These are phyloP conservation scores for Phyllosticta citribraziliensis DNA, from an alignment of 2,329 filamentous ascomycete genomes.

Conservation along the genomic window DNA sequence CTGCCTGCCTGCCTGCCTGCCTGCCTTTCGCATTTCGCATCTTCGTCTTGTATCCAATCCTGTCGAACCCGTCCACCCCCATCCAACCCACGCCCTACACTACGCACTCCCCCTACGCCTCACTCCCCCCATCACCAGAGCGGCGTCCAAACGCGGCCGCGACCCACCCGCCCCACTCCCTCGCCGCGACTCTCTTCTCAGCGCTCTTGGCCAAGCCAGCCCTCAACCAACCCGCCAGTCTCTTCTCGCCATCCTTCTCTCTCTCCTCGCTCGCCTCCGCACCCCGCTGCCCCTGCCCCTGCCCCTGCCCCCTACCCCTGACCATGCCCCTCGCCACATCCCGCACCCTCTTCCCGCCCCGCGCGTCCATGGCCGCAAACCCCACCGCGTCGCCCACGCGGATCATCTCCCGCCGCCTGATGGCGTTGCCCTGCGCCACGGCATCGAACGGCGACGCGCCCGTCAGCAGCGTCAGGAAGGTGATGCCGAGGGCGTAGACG, in stretches of 20 bases:
- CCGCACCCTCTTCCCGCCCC: background rate
- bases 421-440: constrained; percentile 28
- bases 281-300: too few relatives aligned
- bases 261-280: background rate
- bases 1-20: too few relatives aligned
- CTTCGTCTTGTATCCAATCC: too few relatives aligned
- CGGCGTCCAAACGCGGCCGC: background rate
- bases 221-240: background rate
- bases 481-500: constrained; percentile 37
- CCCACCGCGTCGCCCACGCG: constrained; percentile 33
- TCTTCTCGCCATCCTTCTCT: too few relatives aligned
- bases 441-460: constrained; percentile 33
- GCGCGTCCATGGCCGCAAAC: constrained; percentile 17
- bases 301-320: too few relatives aligned
- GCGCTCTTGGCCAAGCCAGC: background rate
- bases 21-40: too few relatives aligned
- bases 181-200: background rate
- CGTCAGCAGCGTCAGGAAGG: constrained; percentile 33
- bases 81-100: too few relatives aligned
- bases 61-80: too few relatives aligned
- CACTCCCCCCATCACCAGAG: too few relatives aligned
- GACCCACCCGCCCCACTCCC: background rate
- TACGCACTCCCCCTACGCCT: too few relatives aligned
- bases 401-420: constrained; percentile 34
- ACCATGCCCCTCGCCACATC: background rate